phyloP scores from a whole-genome alignment of 331 rosid genomes.

The Dryas integrifolia region DNA sequence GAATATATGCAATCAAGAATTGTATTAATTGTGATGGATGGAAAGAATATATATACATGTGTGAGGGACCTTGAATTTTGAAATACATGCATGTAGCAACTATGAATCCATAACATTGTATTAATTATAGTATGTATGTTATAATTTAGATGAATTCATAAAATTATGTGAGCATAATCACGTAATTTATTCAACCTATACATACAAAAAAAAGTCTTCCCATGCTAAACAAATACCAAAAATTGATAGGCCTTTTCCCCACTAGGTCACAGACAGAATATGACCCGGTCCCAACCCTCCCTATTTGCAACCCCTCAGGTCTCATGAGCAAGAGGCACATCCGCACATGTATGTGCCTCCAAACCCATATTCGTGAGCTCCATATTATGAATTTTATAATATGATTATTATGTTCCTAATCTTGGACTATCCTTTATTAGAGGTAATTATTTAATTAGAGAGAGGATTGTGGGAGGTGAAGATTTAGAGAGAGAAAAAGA shows the following conservation, averaged over 20 bases:
- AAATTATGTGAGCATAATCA: no score
- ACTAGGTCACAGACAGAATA: conserved; percentile 12
- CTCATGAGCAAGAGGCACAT: background rate
- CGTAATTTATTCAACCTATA: background rate
- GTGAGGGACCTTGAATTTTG: no score
- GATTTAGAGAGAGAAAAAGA: conserved; percentile 17
- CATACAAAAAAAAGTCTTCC: background rate
- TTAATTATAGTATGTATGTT: no score
- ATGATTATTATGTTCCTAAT: conserved; percentile 10
- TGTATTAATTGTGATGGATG: no score
- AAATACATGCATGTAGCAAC: no score
- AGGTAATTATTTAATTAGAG: conserved; percentile 12
- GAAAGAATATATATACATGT: no score
- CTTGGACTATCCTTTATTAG: background rate
- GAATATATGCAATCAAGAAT: background rate
- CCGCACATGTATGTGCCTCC: conserved; percentile 20
- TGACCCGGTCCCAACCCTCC: conserved; percentile 22
- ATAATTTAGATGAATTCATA: no score
- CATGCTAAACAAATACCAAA: background rate
- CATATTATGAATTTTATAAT: conserved; percentile 9
- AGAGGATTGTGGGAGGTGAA: background rate
- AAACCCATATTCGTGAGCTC: background rate
- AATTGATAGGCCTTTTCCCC: conserved; percentile 9
- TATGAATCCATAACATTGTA: no score
- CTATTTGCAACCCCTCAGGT: conserved; percentile 11